phyloP scores from a whole-genome alignment of 2,329 filamentous ascomycete genomes.

The Trichophyton benhamiae region DNA sequence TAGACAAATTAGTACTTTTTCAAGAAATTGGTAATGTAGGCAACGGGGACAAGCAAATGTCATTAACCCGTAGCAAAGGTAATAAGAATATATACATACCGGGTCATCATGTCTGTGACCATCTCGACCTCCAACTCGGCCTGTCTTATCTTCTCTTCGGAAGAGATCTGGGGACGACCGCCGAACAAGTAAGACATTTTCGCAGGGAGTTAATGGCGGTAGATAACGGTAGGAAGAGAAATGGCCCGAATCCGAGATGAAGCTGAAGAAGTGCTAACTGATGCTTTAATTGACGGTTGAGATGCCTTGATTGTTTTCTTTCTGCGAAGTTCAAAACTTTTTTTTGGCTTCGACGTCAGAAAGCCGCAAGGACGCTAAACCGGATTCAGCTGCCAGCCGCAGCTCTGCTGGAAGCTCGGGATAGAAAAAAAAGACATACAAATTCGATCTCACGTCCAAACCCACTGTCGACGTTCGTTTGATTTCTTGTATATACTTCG shows the following conservation, averaged over 20 bases:
- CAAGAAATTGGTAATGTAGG: neutral
- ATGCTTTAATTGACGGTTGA: neutral
- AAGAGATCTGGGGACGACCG: constrained; percentile 68
- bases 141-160: constrained; percentile 91
- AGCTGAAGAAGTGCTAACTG: neutral
- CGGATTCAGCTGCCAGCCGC: neutral
- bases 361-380: neutral
- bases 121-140: constrained; percentile 97
- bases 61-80: neutral
- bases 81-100: constrained; percentile 44
- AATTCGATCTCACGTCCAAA: neutral
- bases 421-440: neutral
- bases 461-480: neutral
- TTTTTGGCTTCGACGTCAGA: neutral
- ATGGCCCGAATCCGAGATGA: neutral
- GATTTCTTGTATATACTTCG: neutral
- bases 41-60: neutral
- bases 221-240: neutral
- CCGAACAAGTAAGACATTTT: constrained; percentile 64
- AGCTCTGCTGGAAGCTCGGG: neutral
- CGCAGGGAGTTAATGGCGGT: constrained; percentile 8
- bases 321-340: neutral
- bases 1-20: neutral
- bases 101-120: constrained; percentile 94
- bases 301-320: neutral